A percentile compares a stretch with the other conserved stretches of the same genome.
Evolutionary conservation across 2,329 filamentous ascomycete species (phyloP).

Genomic region (Fusarium aywerte): DNA sequence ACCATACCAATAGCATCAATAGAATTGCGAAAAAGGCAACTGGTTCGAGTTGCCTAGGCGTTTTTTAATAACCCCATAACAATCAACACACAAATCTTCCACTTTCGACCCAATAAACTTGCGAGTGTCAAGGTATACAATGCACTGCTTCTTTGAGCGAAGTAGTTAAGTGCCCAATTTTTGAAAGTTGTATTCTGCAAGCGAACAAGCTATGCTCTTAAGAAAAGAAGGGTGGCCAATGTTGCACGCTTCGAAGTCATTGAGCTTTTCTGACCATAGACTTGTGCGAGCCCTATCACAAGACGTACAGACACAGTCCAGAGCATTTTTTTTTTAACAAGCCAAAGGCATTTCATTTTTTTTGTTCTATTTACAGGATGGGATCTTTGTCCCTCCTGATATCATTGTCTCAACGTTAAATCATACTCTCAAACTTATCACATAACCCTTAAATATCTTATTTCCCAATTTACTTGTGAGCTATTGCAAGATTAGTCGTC

Average conservation of each 20-base stretch:
- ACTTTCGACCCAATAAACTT: background rate
- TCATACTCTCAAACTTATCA: constrained; percentile 21
- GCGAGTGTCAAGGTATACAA: background rate
- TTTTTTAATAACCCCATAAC: background rate
- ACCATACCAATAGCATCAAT: constrained; percentile 32
- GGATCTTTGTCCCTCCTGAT: constrained; percentile 9
- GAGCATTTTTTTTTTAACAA: constrained; percentile 14
- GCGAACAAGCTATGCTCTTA: constrained; percentile 34
- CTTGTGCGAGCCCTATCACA: background rate
- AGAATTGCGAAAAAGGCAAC: constrained; percentile 20
- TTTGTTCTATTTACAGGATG: constrained; percentile 25
- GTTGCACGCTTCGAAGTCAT: background rate
- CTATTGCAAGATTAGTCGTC: constrained; percentile 29
- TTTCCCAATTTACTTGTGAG: constrained; percentile 41
- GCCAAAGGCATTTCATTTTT: constrained; percentile 25
- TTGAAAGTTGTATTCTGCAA: too few relatives aligned
- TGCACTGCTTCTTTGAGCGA: too few relatives aligned
- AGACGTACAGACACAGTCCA: background rate
- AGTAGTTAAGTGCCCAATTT: too few relatives aligned
- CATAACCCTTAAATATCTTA: background rate
- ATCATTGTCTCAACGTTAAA: constrained; percentile 44
- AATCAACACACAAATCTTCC: background rate
- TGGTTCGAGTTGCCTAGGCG: constrained; percentile 15
- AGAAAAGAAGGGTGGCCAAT: background rate
- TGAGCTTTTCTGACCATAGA: background rate